Percentiles rank a stretch among this genome's conserved stretches.
Conservation (phyloP, 495 filamentous ascomycete genomes). For the Hypoxylon crocopeplum region DNA sequence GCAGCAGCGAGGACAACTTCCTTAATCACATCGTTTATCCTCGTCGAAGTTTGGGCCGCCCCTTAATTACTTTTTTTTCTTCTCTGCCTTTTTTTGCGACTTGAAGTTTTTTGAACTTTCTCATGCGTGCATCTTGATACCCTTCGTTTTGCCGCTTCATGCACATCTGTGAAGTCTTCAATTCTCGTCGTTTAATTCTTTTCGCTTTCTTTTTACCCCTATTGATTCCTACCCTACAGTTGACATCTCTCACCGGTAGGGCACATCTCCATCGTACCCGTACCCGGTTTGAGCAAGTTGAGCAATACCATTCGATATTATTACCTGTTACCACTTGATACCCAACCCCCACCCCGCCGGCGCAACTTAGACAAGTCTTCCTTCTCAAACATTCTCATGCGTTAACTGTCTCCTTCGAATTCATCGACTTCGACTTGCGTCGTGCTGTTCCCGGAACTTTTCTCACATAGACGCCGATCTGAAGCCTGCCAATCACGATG, state of each 20-base stretch:
- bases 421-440: constrained; percentile 15
- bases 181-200: constrained; percentile 31
- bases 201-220: constrained; percentile 16
- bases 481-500: constrained; percentile 48
- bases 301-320: constrained; percentile 40
- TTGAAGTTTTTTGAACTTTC: constrained; percentile 29
- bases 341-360: constrained; percentile 41
- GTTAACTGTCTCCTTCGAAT: constrained; percentile 11
- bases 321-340: constrained; percentile 36
- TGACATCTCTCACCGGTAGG: constrained; percentile 10
- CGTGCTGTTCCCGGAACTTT: constrained; percentile 8
- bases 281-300: constrained; percentile 12
- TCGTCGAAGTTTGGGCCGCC: constrained; percentile 33
- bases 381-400: constrained; percentile 24
- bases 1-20: constrained; percentile 20
- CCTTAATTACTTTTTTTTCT: constrained; percentile 24
- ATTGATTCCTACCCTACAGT: constrained; percentile 21
- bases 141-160: constrained; percentile 25
- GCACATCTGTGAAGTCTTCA: constrained; percentile 25
- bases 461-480: constrained; percentile 8
- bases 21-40: constrained; percentile 28
- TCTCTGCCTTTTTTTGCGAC: constrained; percentile 13
- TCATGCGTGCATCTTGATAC: constrained; percentile 36
- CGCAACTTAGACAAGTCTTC: constrained; percentile 34
- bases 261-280: constrained; percentile 15